Base-by-base conservation (phyloP, 805 yeast species). In the Pichia cephalocereana region DNA sequence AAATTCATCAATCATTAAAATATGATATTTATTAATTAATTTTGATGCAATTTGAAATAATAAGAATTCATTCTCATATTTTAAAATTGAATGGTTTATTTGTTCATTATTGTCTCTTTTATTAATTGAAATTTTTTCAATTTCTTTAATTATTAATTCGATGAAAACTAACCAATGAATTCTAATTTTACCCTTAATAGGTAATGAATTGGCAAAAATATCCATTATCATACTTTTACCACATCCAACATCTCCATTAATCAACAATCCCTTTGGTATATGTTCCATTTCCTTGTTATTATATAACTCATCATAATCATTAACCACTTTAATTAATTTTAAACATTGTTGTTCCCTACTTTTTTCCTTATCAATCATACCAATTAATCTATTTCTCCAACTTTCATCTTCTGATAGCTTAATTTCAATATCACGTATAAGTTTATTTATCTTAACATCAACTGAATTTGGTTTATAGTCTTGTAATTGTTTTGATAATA, bases 151-250 rank as follows among this genome's bases (percentile, higher is more conserved):
- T 1, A 83, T 78, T 82, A 85, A 80, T 6, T 82, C 67, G 58
- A 83, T 83, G 57, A 83, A 83, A 54, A 76, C 80, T 54, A 78
- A 77, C 58, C 80, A 83, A 59, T 83, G 90, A 80, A 86, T 80
- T 48, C 90, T 66, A 65, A 77, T 71, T 54, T 83, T 83, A 1
- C 82, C 74, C 26, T 69, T 66, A 51, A 79, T 77, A 0, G 89
- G 90, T 30, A 83, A 65, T 1, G 82, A 71, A 43, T 70, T 68
- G 1, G 88, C 87, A 65, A 83, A 83, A 19, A 83, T 75, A 54
- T 83, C 88, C 77, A 83, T 76, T 44, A 83, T 61, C 82, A 83
- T 76, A 2, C 86, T 78, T 58, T 83, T 83, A 1, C 90, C 90
- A 54, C 85, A 79, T 0, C 90, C 90, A 5, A 80, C 86, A 50